Evolutionary conservation across 1,284 basidiomycete species (phyloP), one percentile per base, ranked within the genome.

Genomic region (Austroboletus novae-zelandiae): DNA sequence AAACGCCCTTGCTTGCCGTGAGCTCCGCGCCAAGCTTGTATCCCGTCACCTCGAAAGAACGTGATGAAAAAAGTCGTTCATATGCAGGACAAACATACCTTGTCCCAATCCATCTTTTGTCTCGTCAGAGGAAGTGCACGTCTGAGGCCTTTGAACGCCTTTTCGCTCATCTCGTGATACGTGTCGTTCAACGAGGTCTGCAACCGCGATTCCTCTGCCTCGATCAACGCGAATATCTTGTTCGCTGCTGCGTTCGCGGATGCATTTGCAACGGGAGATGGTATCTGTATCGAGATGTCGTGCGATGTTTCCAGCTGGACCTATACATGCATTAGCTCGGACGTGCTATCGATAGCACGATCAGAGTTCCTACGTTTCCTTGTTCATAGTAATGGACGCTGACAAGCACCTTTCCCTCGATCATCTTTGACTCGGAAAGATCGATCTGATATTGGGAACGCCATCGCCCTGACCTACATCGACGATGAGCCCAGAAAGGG

Each of bases 361-460:
- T 42, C 18, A 18, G 47, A 34, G 23, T 30, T n/a, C 56, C 52
- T 55, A 94, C 94, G 65, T 95, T 95, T 61, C 93, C 94, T 70
- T 96, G 93, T 69, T 98, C 94, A 64, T 94, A 98, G 66, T 98
- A 98, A 68, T 98, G 94, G 23, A 96, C 87, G 62, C 94, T 90
- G 42, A 93, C 80, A 18, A 86, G 72, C 27, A 94, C 81, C 57
- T 74, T 83, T 0, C 93, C 87, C 20, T 71, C 62, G 13, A 90
- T 69, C 52, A 70, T 76, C 54, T 77, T 78, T 37, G 76, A 72
- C 32, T 72, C 74, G 15, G 7, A 43, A 36, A 86, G 62, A 62
- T 89, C 77, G 49, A 91, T 69, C 29, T 72, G 63, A 59, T 90
- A 89, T 61, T 88, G 80, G n/a, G 89, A 89, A 40, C 94, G 81